Evolutionary conservation across 352 stramenopile genomes (phyloP).

Genomic region (Phytophthora tentaculata): DNA sequence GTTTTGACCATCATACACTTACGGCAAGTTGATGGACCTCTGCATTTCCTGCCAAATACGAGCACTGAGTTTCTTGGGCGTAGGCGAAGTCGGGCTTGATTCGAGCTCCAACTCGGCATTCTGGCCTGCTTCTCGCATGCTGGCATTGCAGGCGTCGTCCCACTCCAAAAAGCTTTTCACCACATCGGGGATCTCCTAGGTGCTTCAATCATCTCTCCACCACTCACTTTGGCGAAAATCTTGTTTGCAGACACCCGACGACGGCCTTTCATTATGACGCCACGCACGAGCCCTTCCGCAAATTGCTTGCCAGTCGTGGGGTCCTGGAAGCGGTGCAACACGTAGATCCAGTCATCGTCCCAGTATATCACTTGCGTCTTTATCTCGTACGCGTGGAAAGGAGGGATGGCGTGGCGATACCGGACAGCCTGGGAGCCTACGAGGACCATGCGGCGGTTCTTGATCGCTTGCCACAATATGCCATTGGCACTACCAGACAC

Average conservation of each 20-base stretch:
- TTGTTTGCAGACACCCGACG: slow-evolving; percentile 30
- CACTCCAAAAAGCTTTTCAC: slow-evolving; percentile 44
- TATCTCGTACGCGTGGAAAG: slow-evolving; percentile 70
- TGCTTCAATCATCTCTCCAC: slow-evolving; percentile 15
- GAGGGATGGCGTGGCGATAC: slow-evolving; percentile 63
- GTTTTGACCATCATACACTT: slow-evolving; percentile 2
- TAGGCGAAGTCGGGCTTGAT: slow-evolving; percentile 1
- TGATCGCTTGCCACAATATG: slow-evolving; percentile 61
- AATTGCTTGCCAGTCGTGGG: slow-evolving; percentile 55
- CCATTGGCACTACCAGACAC: slow-evolving; percentile 42
- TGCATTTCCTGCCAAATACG: slow-evolving; percentile 33
- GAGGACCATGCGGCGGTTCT: slow-evolving; percentile 69
- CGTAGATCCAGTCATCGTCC: slow-evolving; percentile 69
- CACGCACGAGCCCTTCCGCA: slow-evolving; percentile 53
- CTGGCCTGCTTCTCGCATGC: slow-evolving; percentile 36
- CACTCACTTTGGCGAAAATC: slow-evolving; percentile 32
- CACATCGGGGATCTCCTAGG: slow-evolving; percentile 38
- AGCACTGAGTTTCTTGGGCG: slow-evolving; percentile 25
- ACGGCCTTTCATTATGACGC: slow-evolving; percentile 29
- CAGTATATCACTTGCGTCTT: slow-evolving; percentile 58
- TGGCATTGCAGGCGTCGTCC: slow-evolving; percentile 36
- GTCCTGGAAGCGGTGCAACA: slow-evolving; percentile 69
- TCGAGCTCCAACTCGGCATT: slow-evolving; percentile 18
- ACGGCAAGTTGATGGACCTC: slow-evolving; percentile 35
- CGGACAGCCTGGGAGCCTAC: slow-evolving; percentile 67